Conservation (phyloP, 108 stramenopile species). For the Bacterosira constricta region DNA sequence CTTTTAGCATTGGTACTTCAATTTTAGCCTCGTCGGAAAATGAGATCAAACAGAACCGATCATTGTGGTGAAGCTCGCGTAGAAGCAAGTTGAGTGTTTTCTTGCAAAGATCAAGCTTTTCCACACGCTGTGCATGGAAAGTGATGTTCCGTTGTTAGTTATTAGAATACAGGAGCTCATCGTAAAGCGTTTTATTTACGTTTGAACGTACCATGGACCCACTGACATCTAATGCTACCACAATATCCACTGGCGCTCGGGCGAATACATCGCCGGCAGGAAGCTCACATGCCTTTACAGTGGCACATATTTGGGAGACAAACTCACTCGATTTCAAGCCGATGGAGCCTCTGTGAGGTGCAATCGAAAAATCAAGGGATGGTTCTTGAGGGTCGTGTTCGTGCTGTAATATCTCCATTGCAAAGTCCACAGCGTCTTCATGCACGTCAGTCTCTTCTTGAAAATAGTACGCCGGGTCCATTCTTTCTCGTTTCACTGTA, state of each 20-base stretch:
- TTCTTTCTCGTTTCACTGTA: conserved; percentile 15
- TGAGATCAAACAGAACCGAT: conserved; percentile 64
- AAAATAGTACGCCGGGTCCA: conserved; percentile 5
- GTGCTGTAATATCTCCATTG: conserved; percentile 12
- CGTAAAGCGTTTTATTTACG: not conserved
- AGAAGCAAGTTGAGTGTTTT: conserved; percentile 55
- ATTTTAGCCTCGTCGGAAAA: conserved; percentile 53
- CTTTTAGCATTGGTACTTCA: conserved; percentile 42
- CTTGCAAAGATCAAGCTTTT: conserved; percentile 66
- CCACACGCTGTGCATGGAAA: conserved; percentile 40
- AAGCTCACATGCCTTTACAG: conserved; percentile 32
- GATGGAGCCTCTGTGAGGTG: conserved; percentile 33
- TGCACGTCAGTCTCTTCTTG: conserved; percentile 8
- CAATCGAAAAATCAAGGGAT: conserved; percentile 22
- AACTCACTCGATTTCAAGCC: conserved; percentile 30
- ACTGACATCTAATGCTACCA: conserved; percentile 64
- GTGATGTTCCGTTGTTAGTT: too few species aligned
- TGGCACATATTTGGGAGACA: conserved; percentile 37
- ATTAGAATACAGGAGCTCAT: too few species aligned
- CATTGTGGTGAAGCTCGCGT: conserved; percentile 50
- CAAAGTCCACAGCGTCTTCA: conserved; percentile 32
- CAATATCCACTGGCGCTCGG: conserved; percentile 61
- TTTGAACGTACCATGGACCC: too few species aligned
- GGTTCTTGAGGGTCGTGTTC: conserved; percentile 11
- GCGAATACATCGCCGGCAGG: conserved; percentile 13